Evolutionary conservation across 2,329 filamentous ascomycete species (phyloP), one percentile per base, ranked within the genome.

Genomic region (Aureobasidium musti): DNA sequence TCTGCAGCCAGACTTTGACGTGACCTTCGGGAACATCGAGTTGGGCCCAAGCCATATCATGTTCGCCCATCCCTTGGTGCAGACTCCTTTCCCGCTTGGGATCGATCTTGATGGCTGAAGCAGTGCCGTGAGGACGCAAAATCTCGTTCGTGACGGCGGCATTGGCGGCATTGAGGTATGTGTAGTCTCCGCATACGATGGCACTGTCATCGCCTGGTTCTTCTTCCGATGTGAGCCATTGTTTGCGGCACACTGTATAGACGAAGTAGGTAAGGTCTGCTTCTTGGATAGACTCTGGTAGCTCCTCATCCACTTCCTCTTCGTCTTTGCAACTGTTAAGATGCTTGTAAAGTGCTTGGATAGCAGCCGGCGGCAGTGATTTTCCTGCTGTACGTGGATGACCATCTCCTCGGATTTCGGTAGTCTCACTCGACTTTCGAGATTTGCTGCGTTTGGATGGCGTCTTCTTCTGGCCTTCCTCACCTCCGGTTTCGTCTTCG

Each of bases 201-300:
- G 17, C 41, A 8, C 21, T 52, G 11, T 41, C 41, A 53, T 59
- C 53, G 6, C 50, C 50, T 13, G 59, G 50, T 37, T 50, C 50
- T 21, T 53, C 28, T 14, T 33, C 41, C 7, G 37, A 5, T 14
- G n/a, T 26, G 17, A 14, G 28, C 66, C 66, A 67, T 23, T 59
- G 52, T 41, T 67, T 64, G 35, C 59, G 66, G 2, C 30, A 33
- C 7, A 67, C 66, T 17, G 30, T 49, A 53, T 67, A 67, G 5
- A 67, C 53, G 23, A 57, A 59, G 45, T 56, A 65, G 17, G 23
- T 59, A 3, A 59, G 41, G 26, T 67, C 60, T 47, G 28, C 37
- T 30, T 56, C 59, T 37, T 39, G 23, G 13, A 64, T 43, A 2
- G 10, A 1, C 11, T 60, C 64, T 45, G 56, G 64, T 14, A 10